Evolutionary conservation across 2,329 filamentous ascomycete species (phyloP).

Genomic region (Septoria petroselini): DNA sequence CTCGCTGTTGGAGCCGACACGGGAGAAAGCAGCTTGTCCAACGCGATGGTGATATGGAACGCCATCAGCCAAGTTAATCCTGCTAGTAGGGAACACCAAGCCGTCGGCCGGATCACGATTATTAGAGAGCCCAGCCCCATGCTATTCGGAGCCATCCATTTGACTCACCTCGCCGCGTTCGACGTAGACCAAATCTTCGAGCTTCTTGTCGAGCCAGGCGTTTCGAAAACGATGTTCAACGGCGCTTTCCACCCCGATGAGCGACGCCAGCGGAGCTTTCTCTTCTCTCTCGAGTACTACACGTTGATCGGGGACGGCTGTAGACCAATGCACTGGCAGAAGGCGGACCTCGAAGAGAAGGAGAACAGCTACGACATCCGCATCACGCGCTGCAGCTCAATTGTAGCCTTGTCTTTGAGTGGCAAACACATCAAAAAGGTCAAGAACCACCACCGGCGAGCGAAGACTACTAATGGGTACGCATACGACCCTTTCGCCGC

Average conservation of each 20-base stretch:
- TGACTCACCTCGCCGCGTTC: constrained; percentile 57
- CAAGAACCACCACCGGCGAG: constrained; percentile 50
- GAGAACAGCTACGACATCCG: constrained; percentile 52
- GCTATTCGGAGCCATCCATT: constrained; percentile 58
- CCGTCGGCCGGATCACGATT: constrained; percentile 59
- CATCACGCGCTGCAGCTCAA: constrained; percentile 57
- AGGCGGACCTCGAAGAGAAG: constrained; percentile 48
- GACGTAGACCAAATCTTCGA: constrained; percentile 61
- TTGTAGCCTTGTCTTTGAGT: constrained; percentile 57
- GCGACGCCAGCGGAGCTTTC: constrained; percentile 55
- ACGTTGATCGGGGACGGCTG: constrained; percentile 57
- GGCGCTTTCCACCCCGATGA: constrained; percentile 48
- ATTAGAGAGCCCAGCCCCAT: constrained; percentile 60
- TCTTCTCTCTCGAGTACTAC: constrained; percentile 65
- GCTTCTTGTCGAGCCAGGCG: constrained; percentile 52
- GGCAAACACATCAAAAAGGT: constrained; percentile 53
- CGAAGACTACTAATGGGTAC: constrained; percentile 50
- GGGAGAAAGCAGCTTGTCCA: constrained; percentile 38
- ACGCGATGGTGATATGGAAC: constrained; percentile 38
- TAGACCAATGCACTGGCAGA: constrained; percentile 59
- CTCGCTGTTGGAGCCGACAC: constrained; percentile 38
- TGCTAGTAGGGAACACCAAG: constrained; percentile 41
- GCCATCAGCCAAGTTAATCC: constrained; percentile 39
- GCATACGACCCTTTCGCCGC: constrained; percentile 59
- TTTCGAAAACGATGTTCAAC: constrained; percentile 41